These are phyloP conservation scores for Aureobasidium zeae DNA, from an alignment of 2,329 filamentous ascomycete genomes.

Conservation along the genomic window DNA sequence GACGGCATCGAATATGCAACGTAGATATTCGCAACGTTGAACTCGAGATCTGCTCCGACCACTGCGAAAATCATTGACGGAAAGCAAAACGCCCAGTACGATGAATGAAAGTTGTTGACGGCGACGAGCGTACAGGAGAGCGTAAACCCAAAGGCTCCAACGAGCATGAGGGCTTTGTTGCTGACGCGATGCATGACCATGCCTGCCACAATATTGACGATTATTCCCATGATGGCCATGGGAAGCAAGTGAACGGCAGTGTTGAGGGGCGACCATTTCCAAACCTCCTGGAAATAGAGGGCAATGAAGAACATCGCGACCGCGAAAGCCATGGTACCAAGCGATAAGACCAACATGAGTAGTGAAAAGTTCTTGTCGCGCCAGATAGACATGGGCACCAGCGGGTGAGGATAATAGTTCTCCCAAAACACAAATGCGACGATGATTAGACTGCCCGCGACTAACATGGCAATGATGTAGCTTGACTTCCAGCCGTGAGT, in stretches of 20 bases:
- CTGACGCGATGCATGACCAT: constrained; percentile 53
- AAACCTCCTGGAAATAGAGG: constrained; percentile 54
- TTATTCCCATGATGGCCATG: constrained; percentile 53
- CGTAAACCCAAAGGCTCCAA: constrained; percentile 39
- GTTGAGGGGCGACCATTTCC: constrained; percentile 43
- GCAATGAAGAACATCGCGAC: constrained; percentile 54
- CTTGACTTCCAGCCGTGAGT: constrained; percentile 52
- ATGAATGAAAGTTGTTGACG: constrained; percentile 45
- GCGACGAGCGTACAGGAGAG: constrained; percentile 46
- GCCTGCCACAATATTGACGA: constrained; percentile 55
- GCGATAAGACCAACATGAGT: constrained; percentile 47
- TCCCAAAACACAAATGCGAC: constrained; percentile 55
- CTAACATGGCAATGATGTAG: constrained; percentile 53
- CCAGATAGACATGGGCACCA: constrained; percentile 49
- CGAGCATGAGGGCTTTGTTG: constrained; percentile 53
- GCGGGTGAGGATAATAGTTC: constrained; percentile 37
- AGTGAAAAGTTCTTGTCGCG: constrained; percentile 56
- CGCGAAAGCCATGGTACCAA: constrained; percentile 56
- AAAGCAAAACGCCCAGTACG: constrained; percentile 59
- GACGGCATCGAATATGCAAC: constrained; percentile 56
- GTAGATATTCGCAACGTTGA: constrained; percentile 65
- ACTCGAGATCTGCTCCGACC: constrained; percentile 59
- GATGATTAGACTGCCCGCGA: constrained; percentile 50
- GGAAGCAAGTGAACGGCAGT: constrained; percentile 57
- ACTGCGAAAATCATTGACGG: constrained; percentile 52